A percentile compares a stretch with the other conserved stretches of the same genome.
Conservation (phyloP, 345 rosid species). For the Gossypium arboreum region DNA sequence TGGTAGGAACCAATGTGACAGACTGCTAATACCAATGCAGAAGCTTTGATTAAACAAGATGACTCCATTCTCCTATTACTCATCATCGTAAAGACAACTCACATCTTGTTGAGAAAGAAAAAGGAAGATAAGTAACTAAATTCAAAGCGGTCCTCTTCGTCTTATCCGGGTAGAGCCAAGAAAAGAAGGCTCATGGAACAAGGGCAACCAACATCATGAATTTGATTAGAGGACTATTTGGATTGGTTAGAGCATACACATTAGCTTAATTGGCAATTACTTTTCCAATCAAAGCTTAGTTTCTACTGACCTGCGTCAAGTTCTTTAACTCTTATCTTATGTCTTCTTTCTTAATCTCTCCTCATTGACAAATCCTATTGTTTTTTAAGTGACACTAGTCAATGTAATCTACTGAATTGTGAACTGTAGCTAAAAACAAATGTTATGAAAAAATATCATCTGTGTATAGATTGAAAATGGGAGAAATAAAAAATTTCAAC, state of each 20-base stretch:
- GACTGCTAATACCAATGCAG: not conserved
- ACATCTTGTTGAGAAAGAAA: not conserved
- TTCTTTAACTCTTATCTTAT: not conserved
- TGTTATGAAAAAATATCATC: not conserved
- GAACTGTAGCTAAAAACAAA: not conserved
- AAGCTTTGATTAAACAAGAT: not conserved
- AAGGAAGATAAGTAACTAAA: not conserved
- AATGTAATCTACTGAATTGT: not conserved
- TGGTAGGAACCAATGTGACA: not conserved
- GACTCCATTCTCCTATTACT: not conserved
- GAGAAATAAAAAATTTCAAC: not conserved
- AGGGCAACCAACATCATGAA: not conserved
- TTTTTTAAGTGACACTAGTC: not conserved
- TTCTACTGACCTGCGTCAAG: not conserved
- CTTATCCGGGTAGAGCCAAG: no score
- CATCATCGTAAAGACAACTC: not conserved
- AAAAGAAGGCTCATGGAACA: not conserved
- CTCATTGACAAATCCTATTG: not conserved
- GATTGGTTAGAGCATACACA: not conserved
- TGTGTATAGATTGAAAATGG: not conserved
- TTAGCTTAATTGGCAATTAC: not conserved
- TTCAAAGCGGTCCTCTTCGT: no score
- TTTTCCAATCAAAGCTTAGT: not conserved
- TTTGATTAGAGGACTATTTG: not conserved
- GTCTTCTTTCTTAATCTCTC: constrained; percentile 5